Percentiles rank a stretch among this genome's conserved stretches.
These are phyloP conservation scores for Ogataea populi-albae DNA, from an alignment of 805 yeast genomes.

Conservation along the genomic window DNA sequence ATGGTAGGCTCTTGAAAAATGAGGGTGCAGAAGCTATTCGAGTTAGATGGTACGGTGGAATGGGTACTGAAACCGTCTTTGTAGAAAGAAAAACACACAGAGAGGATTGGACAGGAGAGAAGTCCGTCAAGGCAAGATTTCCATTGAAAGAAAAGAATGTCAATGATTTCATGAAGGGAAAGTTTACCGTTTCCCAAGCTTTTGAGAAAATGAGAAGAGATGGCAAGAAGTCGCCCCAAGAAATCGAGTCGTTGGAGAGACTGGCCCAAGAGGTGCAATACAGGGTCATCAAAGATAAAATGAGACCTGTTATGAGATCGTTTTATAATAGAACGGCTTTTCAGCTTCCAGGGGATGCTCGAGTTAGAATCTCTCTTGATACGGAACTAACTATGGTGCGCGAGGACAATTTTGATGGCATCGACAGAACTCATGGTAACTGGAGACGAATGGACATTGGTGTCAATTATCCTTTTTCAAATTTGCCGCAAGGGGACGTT, in stretches of 20 bases:
- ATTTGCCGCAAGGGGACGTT: constrained; percentile 78
- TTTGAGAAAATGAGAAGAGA: constrained; percentile 92
- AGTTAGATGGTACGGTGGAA: constrained; percentile 98
- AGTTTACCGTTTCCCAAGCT: constrained; percentile 81
- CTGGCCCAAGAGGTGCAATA: constrained; percentile 93
- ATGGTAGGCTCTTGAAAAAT: constrained; percentile 90
- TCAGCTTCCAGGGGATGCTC: constrained; percentile 98
- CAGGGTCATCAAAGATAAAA: constrained; percentile 74
- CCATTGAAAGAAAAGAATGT: constrained; percentile 88
- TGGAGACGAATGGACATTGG: constrained; percentile 99
- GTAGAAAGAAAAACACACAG: constrained; percentile 98
- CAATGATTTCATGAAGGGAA: constrained; percentile 79
- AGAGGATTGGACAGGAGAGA: constrained; percentile 99
- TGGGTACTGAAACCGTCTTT: constrained; percentile 87
- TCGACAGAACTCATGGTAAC: constrained; percentile 83
- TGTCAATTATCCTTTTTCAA: constrained; percentile 91
- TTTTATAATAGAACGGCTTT: constrained; percentile 98
- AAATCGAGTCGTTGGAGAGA: constrained; percentile 88
- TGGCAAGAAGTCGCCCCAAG: constrained; percentile 82
- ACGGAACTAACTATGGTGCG: constrained; percentile 97
- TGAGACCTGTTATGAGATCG: constrained; percentile 93
- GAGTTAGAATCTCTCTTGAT: constrained; percentile 97
- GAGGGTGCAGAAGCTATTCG: constrained; percentile 99
- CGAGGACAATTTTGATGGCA: constrained; percentile 95
- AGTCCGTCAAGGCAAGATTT: constrained; percentile 97